Evolutionary conservation across 768 basidiomycete genomes (phyloP).

Genomic region (Tricholoma terreum): DNA sequence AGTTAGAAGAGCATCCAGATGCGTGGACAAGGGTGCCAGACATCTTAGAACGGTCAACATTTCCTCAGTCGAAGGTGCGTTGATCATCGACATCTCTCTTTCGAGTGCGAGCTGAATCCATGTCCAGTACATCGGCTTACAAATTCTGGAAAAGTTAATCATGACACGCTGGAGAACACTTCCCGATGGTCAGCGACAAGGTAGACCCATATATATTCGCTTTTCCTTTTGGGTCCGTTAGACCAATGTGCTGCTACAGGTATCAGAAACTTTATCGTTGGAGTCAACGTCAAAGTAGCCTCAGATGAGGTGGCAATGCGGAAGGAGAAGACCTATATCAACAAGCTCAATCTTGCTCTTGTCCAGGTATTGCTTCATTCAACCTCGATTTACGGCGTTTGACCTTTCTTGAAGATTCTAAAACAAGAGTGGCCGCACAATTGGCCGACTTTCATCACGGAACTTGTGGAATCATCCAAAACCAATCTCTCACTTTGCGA

Average conservation of each 20-base stretch:
- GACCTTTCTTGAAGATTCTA: conserved; percentile 61
- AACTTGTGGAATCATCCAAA: conserved; percentile 96
- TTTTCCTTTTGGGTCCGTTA: not conserved
- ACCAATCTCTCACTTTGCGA: conserved; percentile 95
- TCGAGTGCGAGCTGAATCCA: not conserved
- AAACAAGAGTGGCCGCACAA: conserved; percentile 99
- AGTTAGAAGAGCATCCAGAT: conserved; percentile 94
- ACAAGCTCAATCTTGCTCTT: conserved; percentile 94
- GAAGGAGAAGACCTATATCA: conserved; percentile 90
- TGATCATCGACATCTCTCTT: not conserved
- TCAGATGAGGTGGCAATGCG: conserved; percentile 89
- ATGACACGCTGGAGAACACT: conserved; percentile 93
- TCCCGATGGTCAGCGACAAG: conserved; percentile 95
- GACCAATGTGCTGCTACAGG: conserved; percentile 40
- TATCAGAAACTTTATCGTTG: conserved; percentile 95
- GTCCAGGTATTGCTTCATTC: conserved; percentile 67
- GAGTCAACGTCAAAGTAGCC: conserved; percentile 86
- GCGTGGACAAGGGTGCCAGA: conserved; percentile 97
- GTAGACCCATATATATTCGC: conserved; percentile 32
- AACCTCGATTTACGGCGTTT: conserved; percentile 2
- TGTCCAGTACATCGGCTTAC: conserved; percentile 87
- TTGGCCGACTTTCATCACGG: conserved; percentile 96
- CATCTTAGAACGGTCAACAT: conserved; percentile 80
- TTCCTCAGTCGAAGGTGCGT: conserved; percentile 79
- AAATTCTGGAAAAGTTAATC: conserved; percentile 95